Percentiles rank a stretch among this genome's conserved stretches.
Conservation (phyloP, 2,329 filamentous ascomycete genomes). For the Fusarium sp. region DNA sequence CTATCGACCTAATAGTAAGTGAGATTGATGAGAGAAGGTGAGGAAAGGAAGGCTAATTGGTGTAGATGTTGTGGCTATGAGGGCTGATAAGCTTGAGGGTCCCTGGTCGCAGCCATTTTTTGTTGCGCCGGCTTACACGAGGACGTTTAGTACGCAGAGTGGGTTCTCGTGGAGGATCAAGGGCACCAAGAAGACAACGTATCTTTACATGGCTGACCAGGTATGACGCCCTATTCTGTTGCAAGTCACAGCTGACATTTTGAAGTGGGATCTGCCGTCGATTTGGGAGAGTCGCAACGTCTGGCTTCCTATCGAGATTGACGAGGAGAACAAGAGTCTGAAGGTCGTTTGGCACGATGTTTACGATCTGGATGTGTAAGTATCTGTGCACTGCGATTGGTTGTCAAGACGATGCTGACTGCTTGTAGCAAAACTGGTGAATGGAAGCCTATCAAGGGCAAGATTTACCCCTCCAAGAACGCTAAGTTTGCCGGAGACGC, state of each 20-base stretch:
- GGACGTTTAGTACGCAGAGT: conserved; percentile 63
- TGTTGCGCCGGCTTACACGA: conserved; percentile 59
- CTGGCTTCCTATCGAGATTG: conserved; percentile 64
- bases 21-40: accelerated
- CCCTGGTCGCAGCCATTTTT: conserved; percentile 65
- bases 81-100: conserved; percentile 58
- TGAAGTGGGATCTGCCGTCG: conserved; percentile 60
- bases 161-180: conserved; percentile 61
- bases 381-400: accelerated
- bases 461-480: conserved; percentile 56
- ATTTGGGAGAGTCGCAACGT: conserved; percentile 67
- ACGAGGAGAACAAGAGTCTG: conserved; percentile 60
- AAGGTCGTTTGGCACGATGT: conserved; percentile 63
- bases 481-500: conserved; percentile 57
- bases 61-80: conserved; percentile 63
- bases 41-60: neutral
- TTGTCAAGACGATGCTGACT: neutral
- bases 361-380: conserved; percentile 61
- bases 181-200: conserved; percentile 57
- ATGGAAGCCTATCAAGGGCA: conserved; percentile 58
- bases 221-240: neutral
- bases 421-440: conserved; percentile 55
- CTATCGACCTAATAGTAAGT: conserved; percentile 65
- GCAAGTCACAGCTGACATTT: neutral
- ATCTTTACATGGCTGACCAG: conserved; percentile 60